These are phyloP conservation scores for Ophiocordyceps sinensis DNA, from an alignment of 2,329 filamentous ascomycete species.

Conservation along the genomic window DNA sequence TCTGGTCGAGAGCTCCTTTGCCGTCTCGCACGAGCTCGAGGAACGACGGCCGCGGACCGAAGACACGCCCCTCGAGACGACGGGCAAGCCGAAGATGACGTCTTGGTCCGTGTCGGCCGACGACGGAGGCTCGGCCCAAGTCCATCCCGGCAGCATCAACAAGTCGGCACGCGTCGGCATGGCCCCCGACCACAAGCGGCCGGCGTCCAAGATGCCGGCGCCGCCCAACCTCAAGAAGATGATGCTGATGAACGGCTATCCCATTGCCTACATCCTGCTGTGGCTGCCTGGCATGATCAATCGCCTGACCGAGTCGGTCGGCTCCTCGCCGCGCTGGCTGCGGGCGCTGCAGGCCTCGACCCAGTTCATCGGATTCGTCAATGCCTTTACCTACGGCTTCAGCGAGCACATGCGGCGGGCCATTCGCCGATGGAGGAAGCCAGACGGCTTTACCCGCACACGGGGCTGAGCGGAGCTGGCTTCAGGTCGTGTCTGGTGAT, in stretches of 20 bases:
- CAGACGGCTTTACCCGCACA: not conserved
- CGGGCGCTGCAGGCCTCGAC: constrained; percentile 18
- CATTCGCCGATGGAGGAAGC: not conserved
- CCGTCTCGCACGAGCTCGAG: constrained; percentile 1
- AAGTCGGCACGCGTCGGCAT: not conserved
- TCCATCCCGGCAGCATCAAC: not conserved
- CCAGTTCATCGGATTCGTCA: constrained; percentile 22
- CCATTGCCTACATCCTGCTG: constrained; percentile 21
- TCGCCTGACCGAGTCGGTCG: constrained; percentile 14
- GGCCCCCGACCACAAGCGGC: not conserved
- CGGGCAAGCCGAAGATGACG: not conserved
- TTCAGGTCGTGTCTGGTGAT: too few relatives aligned
- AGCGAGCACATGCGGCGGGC: constrained; percentile 14
- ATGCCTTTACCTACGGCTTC: constrained; percentile 22
- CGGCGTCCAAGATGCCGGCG: constrained; percentile 2
- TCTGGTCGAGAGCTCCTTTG: constrained; percentile 1
- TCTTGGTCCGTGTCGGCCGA: not conserved
- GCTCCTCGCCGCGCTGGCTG: constrained; percentile 8
- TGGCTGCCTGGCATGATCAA: constrained; percentile 23
- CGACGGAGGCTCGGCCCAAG: not conserved
- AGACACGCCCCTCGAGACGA: not conserved
- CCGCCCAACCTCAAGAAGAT: constrained; percentile 13
- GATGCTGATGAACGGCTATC: constrained; percentile 22
- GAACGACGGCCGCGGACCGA: not conserved
- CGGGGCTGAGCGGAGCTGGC: not conserved